Evolutionary conservation across 1,284 basidiomycete species (phyloP).

Genomic region (Tremellales sp.): DNA sequence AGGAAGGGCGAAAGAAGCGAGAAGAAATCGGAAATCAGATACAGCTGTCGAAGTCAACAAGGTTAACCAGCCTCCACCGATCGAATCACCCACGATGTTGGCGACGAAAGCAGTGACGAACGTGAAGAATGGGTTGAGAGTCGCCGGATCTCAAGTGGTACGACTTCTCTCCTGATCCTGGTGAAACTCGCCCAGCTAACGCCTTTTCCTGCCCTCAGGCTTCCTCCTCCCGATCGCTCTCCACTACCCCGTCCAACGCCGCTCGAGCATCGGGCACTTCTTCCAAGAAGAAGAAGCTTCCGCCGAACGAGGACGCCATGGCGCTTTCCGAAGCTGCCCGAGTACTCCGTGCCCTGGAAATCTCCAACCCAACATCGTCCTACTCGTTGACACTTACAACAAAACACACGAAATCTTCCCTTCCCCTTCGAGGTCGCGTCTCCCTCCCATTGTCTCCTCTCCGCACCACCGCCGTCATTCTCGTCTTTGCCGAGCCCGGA

Average conservation of each 20-base stretch:
- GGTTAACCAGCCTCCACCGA: too few species aligned
- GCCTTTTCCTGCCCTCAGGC: too few species aligned
- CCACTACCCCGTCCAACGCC: neutral
- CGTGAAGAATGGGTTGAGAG: too few species aligned
- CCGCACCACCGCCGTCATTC: constrained; percentile 60
- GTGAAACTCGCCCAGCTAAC: too few species aligned
- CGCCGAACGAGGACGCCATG: constrained; percentile 32
- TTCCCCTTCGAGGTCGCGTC: constrained; percentile 74
- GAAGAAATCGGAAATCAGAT: constrained; percentile 6
- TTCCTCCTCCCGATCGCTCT: neutral
- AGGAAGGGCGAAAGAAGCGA: constrained; percentile 7
- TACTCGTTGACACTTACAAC: constrained; percentile 79
- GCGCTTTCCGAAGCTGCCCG: constrained; percentile 36
- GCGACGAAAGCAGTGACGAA: too few species aligned
- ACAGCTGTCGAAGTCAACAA: neutral
- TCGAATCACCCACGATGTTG: too few species aligned
- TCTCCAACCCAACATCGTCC: constrained; percentile 65
- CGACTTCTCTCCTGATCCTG: too few species aligned
- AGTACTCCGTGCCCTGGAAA: constrained; percentile 63
- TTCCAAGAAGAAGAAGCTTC: constrained; percentile 12
- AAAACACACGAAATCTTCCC: constrained; percentile 65
- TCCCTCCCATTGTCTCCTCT: constrained; percentile 71
- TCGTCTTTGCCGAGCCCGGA: constrained; percentile 73
- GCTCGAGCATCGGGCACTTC: neutral
- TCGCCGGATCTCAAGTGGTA: too few species aligned